Evolutionary conservation across 2,329 filamentous ascomycete species (phyloP).

Genomic region (Verruconis gallopava): DNA sequence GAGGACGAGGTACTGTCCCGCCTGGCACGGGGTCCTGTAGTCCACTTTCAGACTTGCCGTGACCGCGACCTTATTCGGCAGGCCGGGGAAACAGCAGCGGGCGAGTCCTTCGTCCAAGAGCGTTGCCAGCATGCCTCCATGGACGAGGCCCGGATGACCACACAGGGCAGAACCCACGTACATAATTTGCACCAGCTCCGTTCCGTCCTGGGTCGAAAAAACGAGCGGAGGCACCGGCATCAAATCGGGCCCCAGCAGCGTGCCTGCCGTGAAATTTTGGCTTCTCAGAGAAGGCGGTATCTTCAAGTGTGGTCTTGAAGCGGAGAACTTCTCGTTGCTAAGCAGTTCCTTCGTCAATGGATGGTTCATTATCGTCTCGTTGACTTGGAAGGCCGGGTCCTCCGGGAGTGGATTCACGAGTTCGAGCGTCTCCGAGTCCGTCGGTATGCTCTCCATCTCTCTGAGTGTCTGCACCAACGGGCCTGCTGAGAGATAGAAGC

Average conservation of each 20-base stretch:
- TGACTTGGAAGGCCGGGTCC: conserved; percentile 41
- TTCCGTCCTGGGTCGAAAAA: conserved; percentile 47
- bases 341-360: conserved; percentile 61
- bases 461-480: not conserved
- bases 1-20: conserved; percentile 64
- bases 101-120: conserved; percentile 83
- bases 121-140: conserved; percentile 84
- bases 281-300: conserved; percentile 57
- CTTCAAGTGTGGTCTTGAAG: conserved; percentile 77
- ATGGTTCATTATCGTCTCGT: conserved; percentile 62
- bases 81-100: conserved; percentile 72
- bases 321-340: conserved; percentile 50
- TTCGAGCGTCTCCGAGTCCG: conserved; percentile 58
- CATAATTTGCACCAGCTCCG: conserved; percentile 54
- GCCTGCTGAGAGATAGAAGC: not conserved
- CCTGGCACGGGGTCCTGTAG: conserved; percentile 69
- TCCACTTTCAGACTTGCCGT: conserved; percentile 75
- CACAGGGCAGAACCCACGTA: conserved; percentile 72
- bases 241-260: conserved; percentile 59
- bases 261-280: conserved; percentile 72
- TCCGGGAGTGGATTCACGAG: conserved; percentile 48
- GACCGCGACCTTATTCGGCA: conserved; percentile 75
- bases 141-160: conserved; percentile 80
- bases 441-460: conserved; percentile 19
- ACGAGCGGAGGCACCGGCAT: conserved; percentile 70